A percentile compares a stretch with the other conserved stretches of the same genome.
Conservation (phyloP, 805 yeast genomes). For the Torulaspora delbrueckii region DNA sequence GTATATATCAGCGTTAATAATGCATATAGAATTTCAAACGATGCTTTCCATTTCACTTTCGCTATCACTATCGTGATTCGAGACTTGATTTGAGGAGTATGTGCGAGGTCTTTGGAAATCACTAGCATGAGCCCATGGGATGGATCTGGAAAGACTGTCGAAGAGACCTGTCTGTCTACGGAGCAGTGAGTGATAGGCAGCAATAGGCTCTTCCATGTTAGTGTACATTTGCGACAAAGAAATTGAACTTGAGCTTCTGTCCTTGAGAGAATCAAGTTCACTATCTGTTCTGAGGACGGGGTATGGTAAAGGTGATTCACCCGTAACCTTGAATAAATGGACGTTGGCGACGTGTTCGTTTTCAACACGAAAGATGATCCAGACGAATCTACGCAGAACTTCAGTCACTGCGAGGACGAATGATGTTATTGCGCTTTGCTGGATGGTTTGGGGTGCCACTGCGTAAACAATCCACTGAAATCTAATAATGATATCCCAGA, state of each 20-base stretch:
- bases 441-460: slow-evolving; percentile 65
- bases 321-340: slow-evolving; percentile 74
- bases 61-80: slow-evolving; percentile 23
- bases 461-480: slow-evolving; percentile 93
- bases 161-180: slow-evolving; percentile 28
- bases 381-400: slow-evolving; percentile 71
- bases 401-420: slow-evolving; percentile 82
- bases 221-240: slow-evolving; percentile 9
- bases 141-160: slow-evolving; percentile 37
- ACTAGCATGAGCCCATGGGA: slow-evolving; percentile 74
- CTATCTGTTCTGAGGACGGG: slow-evolving; percentile 27
- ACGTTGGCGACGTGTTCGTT: slow-evolving; percentile 95
- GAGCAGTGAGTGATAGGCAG: slow-evolving; percentile 21
- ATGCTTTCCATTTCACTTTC: slow-evolving; percentile 21
- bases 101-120: slow-evolving; percentile 67
- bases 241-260: slow-evolving; percentile 6
- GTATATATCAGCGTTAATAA: not conserved
- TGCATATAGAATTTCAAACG: slow-evolving; percentile 9
- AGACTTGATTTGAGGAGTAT: slow-evolving; percentile 14
- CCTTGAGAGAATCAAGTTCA: slow-evolving; percentile 8
- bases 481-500: slow-evolving; percentile 66
- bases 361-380: slow-evolving; percentile 92
- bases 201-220: slow-evolving; percentile 19
- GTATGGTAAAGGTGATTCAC: slow-evolving; percentile 84
- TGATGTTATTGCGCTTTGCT: slow-evolving; percentile 83